These are phyloP conservation scores for Zychaea mexicana DNA, from an alignment of 371 early-diverging fungal genomes.

Conservation along the genomic window DNA sequence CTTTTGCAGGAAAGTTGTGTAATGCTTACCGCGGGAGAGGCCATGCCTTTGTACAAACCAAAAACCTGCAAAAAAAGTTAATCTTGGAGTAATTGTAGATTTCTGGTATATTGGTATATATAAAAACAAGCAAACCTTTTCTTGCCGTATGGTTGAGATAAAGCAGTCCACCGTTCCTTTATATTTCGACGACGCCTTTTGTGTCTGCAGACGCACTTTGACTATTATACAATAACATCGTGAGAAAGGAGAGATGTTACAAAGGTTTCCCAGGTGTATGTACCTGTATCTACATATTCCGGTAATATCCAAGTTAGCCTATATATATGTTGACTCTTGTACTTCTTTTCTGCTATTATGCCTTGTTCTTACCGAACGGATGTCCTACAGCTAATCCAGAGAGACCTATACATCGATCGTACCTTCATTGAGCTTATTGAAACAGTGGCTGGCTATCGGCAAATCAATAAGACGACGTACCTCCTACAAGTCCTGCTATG, in stretches of 20 bases:
- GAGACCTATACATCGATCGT: neutral
- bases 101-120: too few relatives aligned
- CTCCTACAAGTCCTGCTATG: slow-evolving; percentile 61
- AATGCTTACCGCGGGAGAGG: slow-evolving; percentile 54
- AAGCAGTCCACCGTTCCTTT: slow-evolving; percentile 68
- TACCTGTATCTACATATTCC: neutral
- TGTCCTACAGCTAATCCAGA: neutral
- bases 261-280: neutral
- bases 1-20: neutral
- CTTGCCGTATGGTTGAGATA: slow-evolving; percentile 55
- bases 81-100: neutral
- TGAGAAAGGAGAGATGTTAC: neutral
- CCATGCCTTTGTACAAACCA: slow-evolving; percentile 71
- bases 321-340: neutral
- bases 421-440: too few relatives aligned
- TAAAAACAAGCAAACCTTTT: slow-evolving; percentile 46
- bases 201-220: slow-evolving; percentile 63
- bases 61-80: slow-evolving; percentile 36
- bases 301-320: neutral
- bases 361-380: neutral
- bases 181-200: slow-evolving; percentile 54
- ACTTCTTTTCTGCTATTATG: neutral
- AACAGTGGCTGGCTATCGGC: too few relatives aligned
- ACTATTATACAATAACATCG: too few relatives aligned
- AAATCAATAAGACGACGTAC: slow-evolving; percentile 24